phyloP scores from a whole-genome alignment of 2,329 filamentous ascomycete species.

The Monosporascus sp. region DNA sequence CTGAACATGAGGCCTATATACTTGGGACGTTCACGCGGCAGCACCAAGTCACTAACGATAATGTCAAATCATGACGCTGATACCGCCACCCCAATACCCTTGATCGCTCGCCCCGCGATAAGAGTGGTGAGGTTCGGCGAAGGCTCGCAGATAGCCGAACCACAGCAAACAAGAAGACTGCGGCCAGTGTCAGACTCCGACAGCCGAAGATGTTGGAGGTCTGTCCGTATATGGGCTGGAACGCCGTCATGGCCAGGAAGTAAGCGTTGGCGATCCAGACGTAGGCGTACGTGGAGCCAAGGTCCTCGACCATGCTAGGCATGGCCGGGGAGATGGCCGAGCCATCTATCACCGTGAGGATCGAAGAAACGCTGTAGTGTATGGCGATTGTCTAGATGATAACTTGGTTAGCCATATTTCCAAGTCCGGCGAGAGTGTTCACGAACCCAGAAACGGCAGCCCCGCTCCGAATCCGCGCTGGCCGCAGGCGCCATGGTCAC shows the following conservation, averaged over 20 bases:
- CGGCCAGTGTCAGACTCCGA: conserved; percentile 31
- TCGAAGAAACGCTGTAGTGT: no score
- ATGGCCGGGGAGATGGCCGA: conserved; percentile 13
- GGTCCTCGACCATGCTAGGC: conserved; percentile 14
- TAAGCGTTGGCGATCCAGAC: conserved; percentile 25
- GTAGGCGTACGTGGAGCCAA: conserved; percentile 13
- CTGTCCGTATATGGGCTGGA: conserved; percentile 44
- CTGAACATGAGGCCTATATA: conserved; percentile 33
- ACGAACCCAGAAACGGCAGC: no score
- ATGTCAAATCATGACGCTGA: conserved; percentile 38
- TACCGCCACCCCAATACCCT: conserved; percentile 36
- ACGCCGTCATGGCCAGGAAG: conserved; percentile 31
- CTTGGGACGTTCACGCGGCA: conserved; percentile 39
- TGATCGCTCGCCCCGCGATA: conserved; percentile 34
- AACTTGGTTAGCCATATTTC: no score
- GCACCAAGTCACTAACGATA: conserved; percentile 45
- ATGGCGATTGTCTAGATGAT: no score
- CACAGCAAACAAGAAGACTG: conserved; percentile 40
- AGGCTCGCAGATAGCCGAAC: conserved; percentile 40
- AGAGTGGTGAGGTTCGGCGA: conserved; percentile 35
- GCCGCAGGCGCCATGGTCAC: no score
- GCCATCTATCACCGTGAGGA: not conserved
- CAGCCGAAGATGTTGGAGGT: conserved; percentile 45
- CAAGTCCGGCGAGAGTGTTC: no score
- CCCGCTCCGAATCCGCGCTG: no score